Evolutionary conservation across 208 protist genomes (phyloP).

Genomic region (Trypanosoma cruzi): DNA sequence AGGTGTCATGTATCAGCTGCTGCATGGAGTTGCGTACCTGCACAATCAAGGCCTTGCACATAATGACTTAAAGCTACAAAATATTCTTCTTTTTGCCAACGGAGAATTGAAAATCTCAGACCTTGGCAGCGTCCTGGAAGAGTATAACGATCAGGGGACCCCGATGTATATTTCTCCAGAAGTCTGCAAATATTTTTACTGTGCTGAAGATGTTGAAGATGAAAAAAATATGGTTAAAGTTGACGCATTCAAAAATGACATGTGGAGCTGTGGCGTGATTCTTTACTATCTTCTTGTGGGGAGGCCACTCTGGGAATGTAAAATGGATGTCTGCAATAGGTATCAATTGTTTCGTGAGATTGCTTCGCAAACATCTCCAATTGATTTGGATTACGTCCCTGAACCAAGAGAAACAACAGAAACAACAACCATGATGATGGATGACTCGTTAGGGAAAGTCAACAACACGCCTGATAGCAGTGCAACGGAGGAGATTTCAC

Average conservation of each 20-base stretch:
- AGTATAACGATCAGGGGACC: slow-evolving; percentile 78
- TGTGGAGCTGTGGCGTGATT: slow-evolving; percentile 82
- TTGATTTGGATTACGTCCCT: slow-evolving; percentile 50
- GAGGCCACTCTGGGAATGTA: slow-evolving; percentile 18
- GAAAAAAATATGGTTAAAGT: slow-evolving; percentile 11
- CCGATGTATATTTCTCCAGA: slow-evolving; percentile 91
- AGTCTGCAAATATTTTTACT: slow-evolving; percentile 73
- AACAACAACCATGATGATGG: neutral
- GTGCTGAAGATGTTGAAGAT: slow-evolving; percentile 16
- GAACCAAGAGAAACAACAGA: slow-evolving; percentile 20
- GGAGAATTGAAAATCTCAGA: slow-evolving; percentile 77
- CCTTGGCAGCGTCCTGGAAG: slow-evolving; percentile 55
- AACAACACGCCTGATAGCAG: neutral
- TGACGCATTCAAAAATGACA: slow-evolving; percentile 58
- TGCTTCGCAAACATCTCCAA: slow-evolving; percentile 37
- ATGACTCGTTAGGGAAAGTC: neutral
- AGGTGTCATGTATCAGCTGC: slow-evolving; percentile 75
- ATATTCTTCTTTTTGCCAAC: slow-evolving; percentile 79
- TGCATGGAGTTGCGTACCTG: slow-evolving; percentile 73
- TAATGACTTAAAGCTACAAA: slow-evolving; percentile 88
- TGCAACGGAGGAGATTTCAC: slow-evolving; percentile 26
- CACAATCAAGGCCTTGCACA: slow-evolving; percentile 77
- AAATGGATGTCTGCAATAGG: slow-evolving; percentile 18
- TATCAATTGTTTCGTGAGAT: slow-evolving; percentile 81
- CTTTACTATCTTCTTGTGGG: slow-evolving; percentile 82